Evolutionary conservation across 139 green algal species (phyloP), one percentile per base, ranked within the genome.

Genomic region (Chlorella sp.): DNA sequence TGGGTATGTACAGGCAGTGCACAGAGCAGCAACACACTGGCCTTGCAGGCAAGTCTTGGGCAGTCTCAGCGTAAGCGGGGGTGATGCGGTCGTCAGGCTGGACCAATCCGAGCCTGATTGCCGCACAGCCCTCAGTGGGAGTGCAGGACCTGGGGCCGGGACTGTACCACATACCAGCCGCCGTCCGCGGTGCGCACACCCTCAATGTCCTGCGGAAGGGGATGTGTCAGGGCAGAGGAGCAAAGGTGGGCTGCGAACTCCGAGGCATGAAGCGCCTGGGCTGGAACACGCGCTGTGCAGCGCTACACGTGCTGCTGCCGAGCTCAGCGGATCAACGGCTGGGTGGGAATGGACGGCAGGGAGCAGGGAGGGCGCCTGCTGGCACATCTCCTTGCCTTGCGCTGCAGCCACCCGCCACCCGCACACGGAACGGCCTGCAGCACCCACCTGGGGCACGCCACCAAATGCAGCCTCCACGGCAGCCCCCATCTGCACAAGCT

Each of bases 201-300:
- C 91, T 98, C 95, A 56, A 98, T 93, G 87, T 98, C 94, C 88
- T 97, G 92, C 64, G 19, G 20, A 60, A 24, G 2, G 14, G 9
- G 51, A 26, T 2, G 16, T 24, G 51, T 3, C 14, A 24, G 13
- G 24, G 13, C 22, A 54, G 46, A 54, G 11, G 46, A 7, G 51
- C 51, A 60, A 2, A 26, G 51, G 51, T 11, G 51, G 8, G 46
- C 46, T 60, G 51, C n/a, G n/a, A n/a, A n/a, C n/a, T n/a, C n/a
- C n/a, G n/a, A n/a, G n/a, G n/a, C n/a, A n/a, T n/a, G n/a, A n/a
- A n/a, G n/a, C n/a, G n/a, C n/a, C n/a, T n/a, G n/a, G n/a, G n/a
- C n/a, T n/a, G n/a, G n/a, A n/a, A n/a, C n/a, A n/a, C n/a, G n/a
- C n/a, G n/a, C n/a, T n/a, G n/a, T n/a, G n/a, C n/a, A n/a, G n/a